Evolutionary conservation across 768 basidiomycete genomes (phyloP).

Genomic region (Daedaleopsis nitida): DNA sequence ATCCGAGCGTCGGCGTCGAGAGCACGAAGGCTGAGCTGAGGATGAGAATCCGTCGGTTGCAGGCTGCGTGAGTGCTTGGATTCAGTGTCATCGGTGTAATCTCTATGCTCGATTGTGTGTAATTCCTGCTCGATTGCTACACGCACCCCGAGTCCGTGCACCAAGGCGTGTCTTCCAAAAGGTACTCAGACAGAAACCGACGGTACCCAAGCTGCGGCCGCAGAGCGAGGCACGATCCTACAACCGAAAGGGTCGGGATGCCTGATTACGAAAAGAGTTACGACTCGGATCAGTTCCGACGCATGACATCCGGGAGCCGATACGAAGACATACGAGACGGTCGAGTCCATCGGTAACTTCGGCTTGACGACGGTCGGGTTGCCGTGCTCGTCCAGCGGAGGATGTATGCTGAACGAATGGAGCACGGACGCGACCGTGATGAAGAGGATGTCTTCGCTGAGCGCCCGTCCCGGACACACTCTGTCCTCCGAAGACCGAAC

Average conservation of each 20-base stretch:
- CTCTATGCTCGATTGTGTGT: too few species aligned
- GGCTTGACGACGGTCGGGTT: background rate
- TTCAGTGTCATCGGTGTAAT: background rate
- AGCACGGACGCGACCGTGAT: conserved; percentile 48
- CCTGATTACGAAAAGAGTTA: background rate
- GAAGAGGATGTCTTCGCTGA: conserved; percentile 48
- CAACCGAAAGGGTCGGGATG: background rate
- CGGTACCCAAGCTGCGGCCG: background rate
- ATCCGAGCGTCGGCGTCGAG: conserved; percentile 9
- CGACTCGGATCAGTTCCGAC: background rate
- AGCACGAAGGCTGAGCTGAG: background rate
- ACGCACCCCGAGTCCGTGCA: too few species aligned
- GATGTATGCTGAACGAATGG: conserved; percentile 41
- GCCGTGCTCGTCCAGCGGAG: conserved; percentile 36
- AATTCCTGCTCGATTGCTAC: too few species aligned
- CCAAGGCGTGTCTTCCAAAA: too few species aligned
- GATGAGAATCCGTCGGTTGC: background rate
- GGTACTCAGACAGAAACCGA: background rate
- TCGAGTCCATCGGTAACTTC: background rate
- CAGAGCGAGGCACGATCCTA: background rate
- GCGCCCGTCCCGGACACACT: conserved; percentile 50
- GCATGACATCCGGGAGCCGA: background rate
- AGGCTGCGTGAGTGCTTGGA: background rate
- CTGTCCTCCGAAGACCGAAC: conserved; percentile 22
- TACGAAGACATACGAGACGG: background rate